Evolutionary conservation across 2,329 filamentous ascomycete genomes (phyloP).

Genomic region (Penicillium hesseltinei): DNA sequence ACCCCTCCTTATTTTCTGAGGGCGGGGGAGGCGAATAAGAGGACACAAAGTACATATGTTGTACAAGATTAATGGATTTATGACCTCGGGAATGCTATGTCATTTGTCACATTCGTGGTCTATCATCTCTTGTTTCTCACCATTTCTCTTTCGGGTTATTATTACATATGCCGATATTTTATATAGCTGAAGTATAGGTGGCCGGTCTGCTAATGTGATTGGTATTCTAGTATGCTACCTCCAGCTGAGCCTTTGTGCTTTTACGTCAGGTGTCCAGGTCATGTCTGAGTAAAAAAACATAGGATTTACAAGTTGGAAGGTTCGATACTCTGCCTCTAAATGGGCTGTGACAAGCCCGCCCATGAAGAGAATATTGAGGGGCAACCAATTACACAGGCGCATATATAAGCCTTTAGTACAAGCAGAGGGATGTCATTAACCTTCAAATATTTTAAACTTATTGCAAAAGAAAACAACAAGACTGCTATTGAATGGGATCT

Average conservation of each 20-base stretch:
- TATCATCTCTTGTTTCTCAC: not conserved
- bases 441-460: not conserved
- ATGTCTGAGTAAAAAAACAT: not conserved
- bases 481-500: not conserved
- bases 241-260: not conserved
- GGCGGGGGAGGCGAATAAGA: slow-evolving; percentile 8
- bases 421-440: not conserved
- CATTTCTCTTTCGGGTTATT: not conserved
- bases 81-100: too few species aligned
- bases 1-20: not conserved
- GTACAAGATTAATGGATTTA: not conserved
- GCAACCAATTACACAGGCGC: not conserved
- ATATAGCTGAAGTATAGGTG: not conserved
- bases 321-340: not conserved
- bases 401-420: not conserved
- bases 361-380: not conserved
- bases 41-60: not conserved
- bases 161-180: not conserved
- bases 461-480: not conserved
- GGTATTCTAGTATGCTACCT: not conserved
- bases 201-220: not conserved
- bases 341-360: not conserved
- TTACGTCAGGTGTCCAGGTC: not conserved
- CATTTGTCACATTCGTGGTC: not conserved
- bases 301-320: not conserved